Base-by-base conservation (phyloP, 352 stramenopile genomes). In the Pythium scleroteichum region DNA sequence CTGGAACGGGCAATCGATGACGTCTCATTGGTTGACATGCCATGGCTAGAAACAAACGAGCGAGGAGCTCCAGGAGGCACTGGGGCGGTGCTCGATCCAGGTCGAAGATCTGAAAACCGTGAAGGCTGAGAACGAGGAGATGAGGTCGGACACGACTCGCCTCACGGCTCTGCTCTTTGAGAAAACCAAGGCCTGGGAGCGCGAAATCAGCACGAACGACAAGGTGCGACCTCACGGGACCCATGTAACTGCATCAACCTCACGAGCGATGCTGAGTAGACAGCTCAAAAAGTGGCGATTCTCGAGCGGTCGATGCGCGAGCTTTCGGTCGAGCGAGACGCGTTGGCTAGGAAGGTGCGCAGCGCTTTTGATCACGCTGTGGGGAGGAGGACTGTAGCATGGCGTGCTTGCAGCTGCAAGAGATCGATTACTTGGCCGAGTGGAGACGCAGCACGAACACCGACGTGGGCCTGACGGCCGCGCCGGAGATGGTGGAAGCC, bases 161-260 rank as follows among this genome's bases (percentile, higher is more conserved):
- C 59, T 92, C 7, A 85, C 78, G 13, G 64, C 81, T 20, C 59
- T 78, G 56, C 62, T 90, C 7, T 87, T 90, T 46, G 80, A 92
- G 33, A 90, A 92, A 55, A 90, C 78, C 0, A 87, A 84, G 32
- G 79, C 78, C 8, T 92, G 76, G 78, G 78, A 92, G 59, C 73
- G 79, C 22, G 80, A 89, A 33, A 77, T 87, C 47, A 75, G 16
- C 22, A 63, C 57, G 5, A 92, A 83, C 53, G 60, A 81, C 17
- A 78, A 61, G 66, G 78, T 86, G 38, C 9, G 63, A 41, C 38
- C 13, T 23, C 22, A 13, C 17, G 38, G 38, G 5, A 44, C 7
- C 4, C 16, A 44, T 7, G 38, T n/a, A 44, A 44, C 13, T 13
- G 14, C 38, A 44, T 7, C 16, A 20, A 44, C 13, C 14, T n/a